Evolutionary conservation across 2,329 filamentous ascomycete species (phyloP).

Genomic region (Trichoderma simmonsii): DNA sequence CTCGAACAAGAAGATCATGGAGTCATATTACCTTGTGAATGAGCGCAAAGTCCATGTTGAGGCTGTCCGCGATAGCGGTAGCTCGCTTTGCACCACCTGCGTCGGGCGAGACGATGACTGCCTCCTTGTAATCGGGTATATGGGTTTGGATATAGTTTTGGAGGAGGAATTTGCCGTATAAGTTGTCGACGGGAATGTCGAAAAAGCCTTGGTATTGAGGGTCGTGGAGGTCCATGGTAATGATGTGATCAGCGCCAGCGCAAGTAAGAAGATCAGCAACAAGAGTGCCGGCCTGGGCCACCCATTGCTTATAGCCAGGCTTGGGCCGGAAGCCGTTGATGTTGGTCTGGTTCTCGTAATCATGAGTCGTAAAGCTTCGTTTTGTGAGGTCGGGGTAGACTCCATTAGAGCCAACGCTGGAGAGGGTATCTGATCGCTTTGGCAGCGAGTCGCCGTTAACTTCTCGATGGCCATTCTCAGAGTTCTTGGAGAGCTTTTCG

Average conservation of each 20-base stretch:
- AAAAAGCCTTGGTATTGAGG: slow-evolving; percentile 99
- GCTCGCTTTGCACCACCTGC: slow-evolving; percentile 95
- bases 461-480: slow-evolving; percentile 40
- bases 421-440: slow-evolving; percentile 36
- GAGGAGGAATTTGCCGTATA: slow-evolving; percentile 78
- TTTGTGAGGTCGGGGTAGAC: slow-evolving; percentile 41
- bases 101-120: slow-evolving; percentile 93
- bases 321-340: slow-evolving; percentile 67
- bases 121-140: slow-evolving; percentile 79
- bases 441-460: slow-evolving; percentile 34
- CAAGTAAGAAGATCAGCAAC: slow-evolving; percentile 93
- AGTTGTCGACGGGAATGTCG: slow-evolving; percentile 96
- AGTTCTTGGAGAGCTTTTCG: slow-evolving; percentile 67
- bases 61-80: slow-evolving; percentile 87
- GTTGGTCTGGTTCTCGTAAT: slow-evolving; percentile 58
- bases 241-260: slow-evolving; percentile 93
- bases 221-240: slow-evolving; percentile 96
- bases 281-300: slow-evolving; percentile 92
- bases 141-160: slow-evolving; percentile 72
- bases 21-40: slow-evolving; percentile 76
- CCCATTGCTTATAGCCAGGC: slow-evolving; percentile 97
- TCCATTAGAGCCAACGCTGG: slow-evolving; percentile 34
- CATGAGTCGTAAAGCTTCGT: slow-evolving; percentile 59
- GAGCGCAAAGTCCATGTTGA: slow-evolving; percentile 92
- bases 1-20: slow-evolving; percentile 34